These are phyloP conservation scores for Pleomassaria siparia DNA, from an alignment of 2,329 filamentous ascomycete genomes.

Conservation along the genomic window DNA sequence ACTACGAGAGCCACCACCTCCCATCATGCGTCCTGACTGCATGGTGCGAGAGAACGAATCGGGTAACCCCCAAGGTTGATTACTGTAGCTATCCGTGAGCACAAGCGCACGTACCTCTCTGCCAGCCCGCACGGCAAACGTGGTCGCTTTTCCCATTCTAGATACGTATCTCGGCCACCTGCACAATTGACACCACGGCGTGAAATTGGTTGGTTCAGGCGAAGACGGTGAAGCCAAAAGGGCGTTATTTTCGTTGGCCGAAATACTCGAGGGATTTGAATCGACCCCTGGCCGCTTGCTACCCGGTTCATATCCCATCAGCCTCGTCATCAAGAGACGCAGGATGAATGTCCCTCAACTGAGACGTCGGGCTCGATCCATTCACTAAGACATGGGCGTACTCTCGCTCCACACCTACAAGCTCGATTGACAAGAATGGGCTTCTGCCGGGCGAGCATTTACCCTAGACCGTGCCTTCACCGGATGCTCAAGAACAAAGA, in stretches of 20 bases:
- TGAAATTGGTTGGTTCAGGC: slow-evolving; percentile 17
- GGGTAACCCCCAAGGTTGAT: slow-evolving; percentile 19
- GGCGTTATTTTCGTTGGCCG: slow-evolving; percentile 8
- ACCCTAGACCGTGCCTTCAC: slow-evolving; percentile 19
- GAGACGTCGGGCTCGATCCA: background rate
- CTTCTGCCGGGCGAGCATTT: slow-evolving; percentile 12
- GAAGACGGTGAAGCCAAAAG: slow-evolving; percentile 19
- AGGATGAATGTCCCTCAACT: background rate
- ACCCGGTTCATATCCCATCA: background rate
- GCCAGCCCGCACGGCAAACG: slow-evolving; percentile 33
- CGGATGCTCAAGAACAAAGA: slow-evolving; percentile 23
- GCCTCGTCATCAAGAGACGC: background rate
- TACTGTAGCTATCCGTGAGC: slow-evolving; percentile 33
- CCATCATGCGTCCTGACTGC: slow-evolving; percentile 18
- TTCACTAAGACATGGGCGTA: background rate
- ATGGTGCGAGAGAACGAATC: slow-evolving; percentile 27
- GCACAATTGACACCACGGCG: slow-evolving; percentile 12
- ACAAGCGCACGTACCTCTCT: slow-evolving; percentile 34
- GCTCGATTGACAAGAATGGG: slow-evolving; percentile 7
- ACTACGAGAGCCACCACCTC: slow-evolving; percentile 1
- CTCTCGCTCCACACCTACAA: slow-evolving; percentile 10
- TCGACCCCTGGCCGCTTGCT: slow-evolving; percentile 5
- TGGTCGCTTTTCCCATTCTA: slow-evolving; percentile 24
- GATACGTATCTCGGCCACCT: slow-evolving; percentile 16
- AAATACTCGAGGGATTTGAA: slow-evolving; percentile 27